Evolutionary conservation across 1,139 yeast genomes (phyloP).

Genomic region (Candida sp.): DNA sequence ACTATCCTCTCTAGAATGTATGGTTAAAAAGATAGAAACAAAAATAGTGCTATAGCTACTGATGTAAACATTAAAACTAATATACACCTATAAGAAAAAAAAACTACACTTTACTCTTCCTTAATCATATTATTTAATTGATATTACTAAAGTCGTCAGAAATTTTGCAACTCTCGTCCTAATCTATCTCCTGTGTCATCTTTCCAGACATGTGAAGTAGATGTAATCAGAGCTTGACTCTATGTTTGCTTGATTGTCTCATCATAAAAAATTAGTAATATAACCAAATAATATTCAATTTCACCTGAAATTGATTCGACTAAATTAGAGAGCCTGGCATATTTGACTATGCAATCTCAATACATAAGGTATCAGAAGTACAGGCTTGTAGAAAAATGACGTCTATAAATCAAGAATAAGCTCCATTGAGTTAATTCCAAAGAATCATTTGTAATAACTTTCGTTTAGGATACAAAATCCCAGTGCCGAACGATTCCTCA

Average conservation of each 20-base stretch:
- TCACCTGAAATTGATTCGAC: conserved; percentile 16
- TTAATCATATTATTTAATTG: conserved; percentile 3
- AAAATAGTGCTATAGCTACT: no score
- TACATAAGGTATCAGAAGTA: no score
- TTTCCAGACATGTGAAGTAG: conserved; percentile 47
- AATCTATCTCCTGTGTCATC: conserved; percentile 36
- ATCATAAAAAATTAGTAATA: conserved; percentile 43
- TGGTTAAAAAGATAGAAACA: no score
- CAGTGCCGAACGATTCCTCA: conserved; percentile 49
- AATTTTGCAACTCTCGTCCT: conserved; percentile 44
- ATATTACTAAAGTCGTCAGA: conserved; percentile 17
- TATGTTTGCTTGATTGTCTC: conserved; percentile 79
- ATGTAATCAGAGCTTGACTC: conserved; percentile 91
- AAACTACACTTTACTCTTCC: no score
- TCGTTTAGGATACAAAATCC: conserved; percentile 60
- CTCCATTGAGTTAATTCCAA: conserved; percentile 79
- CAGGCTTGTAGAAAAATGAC: no score
- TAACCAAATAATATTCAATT: conserved; percentile 20
- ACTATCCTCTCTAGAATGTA: no score
- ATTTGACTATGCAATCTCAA: conserved; percentile 62
- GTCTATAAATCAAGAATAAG: conserved; percentile 80
- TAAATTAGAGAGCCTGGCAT: conserved; percentile 51
- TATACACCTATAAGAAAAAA: no score
- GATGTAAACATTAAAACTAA: no score
- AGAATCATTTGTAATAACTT: conserved; percentile 72